These are phyloP conservation scores for Stagonosporopsis tanaceti DNA, from an alignment of 2,329 filamentous ascomycete genomes.

Conservation along the genomic window DNA sequence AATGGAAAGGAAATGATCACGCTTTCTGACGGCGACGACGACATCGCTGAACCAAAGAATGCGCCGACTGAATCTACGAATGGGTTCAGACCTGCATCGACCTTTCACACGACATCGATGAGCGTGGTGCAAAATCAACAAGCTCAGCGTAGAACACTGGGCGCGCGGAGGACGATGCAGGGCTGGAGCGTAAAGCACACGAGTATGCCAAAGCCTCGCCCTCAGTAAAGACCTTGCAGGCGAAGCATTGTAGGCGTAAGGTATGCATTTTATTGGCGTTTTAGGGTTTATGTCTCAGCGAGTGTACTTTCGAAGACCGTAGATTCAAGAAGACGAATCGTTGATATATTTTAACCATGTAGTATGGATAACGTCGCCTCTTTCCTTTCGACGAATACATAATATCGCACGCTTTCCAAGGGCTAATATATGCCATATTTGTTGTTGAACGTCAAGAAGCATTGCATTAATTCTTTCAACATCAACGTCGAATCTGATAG, in stretches of 20 bases:
- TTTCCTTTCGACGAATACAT: background rate
- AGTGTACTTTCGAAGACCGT: background rate
- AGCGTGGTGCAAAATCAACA: constrained; percentile 35
- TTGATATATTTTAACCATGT: too few relatives aligned
- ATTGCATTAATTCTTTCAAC: background rate
- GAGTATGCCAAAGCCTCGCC: constrained; percentile 42
- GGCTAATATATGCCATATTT: background rate
- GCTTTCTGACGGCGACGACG: constrained; percentile 13
- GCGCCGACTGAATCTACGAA: constrained; percentile 5
- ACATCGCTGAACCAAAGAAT: constrained; percentile 21
- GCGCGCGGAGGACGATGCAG: constrained; percentile 59
- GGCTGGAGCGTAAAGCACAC: constrained; percentile 57
- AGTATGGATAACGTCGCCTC: background rate
- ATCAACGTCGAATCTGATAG: background rate
- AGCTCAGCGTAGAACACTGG: constrained; percentile 57
- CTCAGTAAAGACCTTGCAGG: background rate
- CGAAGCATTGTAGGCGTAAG: background rate
- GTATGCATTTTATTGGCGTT: constrained; percentile 1
- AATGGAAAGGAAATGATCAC: constrained; percentile 26
- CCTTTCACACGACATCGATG: constrained; percentile 56
- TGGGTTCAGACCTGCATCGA: constrained; percentile 49
- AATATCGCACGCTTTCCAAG: too few relatives aligned
- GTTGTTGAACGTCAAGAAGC: background rate
- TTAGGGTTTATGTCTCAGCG: background rate
- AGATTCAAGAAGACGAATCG: background rate